Conservation (phyloP, 495 filamentous ascomycete species). For the Xylona heveae region DNA sequence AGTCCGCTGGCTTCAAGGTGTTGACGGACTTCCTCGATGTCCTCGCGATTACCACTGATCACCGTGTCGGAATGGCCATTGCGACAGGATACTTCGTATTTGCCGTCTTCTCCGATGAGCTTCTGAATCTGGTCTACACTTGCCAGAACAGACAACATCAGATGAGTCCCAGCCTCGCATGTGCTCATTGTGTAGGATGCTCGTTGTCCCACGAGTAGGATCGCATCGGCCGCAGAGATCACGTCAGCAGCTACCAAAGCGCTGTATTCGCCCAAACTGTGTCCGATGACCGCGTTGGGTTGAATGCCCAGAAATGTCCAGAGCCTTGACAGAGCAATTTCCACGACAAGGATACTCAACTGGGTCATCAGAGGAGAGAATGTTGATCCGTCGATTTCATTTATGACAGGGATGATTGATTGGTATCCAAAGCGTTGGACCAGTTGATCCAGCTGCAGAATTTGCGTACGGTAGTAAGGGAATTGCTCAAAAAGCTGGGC, state of each 20-base stretch:
- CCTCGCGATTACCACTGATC: constrained; percentile 26
- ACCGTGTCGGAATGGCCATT: constrained; percentile 42
- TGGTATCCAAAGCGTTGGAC: too few species aligned
- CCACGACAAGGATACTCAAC: too few species aligned
- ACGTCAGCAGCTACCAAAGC: constrained; percentile 15
- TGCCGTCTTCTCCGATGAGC: constrained; percentile 10
- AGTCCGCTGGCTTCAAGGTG: constrained; percentile 6
- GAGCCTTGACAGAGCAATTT: too few species aligned
- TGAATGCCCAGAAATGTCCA: too few species aligned
- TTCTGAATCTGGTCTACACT: constrained; percentile 8
- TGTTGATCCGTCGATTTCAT: too few species aligned
- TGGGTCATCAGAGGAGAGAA: too few species aligned
- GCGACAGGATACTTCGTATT: constrained; percentile 32
- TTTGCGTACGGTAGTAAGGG: too few species aligned
- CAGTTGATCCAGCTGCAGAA: too few species aligned
- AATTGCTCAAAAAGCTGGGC: too few species aligned
- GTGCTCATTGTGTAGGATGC: constrained; percentile 9
- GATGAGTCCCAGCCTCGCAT: constrained; percentile 8
- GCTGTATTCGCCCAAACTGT: constrained; percentile 20
- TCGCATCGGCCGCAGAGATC: constrained; percentile 9
- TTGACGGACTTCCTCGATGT: constrained; percentile 11
- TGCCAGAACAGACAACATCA: constrained; percentile 36
- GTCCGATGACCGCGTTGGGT: too few species aligned
- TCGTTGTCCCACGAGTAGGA: constrained; percentile 11
- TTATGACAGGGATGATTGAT: too few species aligned